phyloP scores from a whole-genome alignment of 2,329 filamentous ascomycete genomes.

The Cladophialophora yegresii region DNA sequence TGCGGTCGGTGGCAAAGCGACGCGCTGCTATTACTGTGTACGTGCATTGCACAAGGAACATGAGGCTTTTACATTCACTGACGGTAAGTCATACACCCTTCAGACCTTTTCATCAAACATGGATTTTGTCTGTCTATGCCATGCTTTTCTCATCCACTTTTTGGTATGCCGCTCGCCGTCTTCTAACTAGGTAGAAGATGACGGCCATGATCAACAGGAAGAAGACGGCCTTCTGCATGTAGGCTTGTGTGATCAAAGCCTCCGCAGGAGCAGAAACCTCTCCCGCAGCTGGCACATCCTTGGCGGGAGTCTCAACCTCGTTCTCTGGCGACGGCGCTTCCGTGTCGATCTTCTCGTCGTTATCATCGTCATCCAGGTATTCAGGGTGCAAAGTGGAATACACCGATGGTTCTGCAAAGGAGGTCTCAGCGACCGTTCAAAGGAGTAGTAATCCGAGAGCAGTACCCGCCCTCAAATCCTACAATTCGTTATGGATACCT shows the following conservation, averaged over 20 bases:
- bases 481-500: conserved; percentile 70
- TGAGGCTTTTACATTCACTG: neutral
- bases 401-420: conserved; percentile 27
- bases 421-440: conserved; percentile 23
- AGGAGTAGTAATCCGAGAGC: conserved; percentile 29
- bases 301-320: conserved; percentile 8
- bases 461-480: conserved; percentile 43
- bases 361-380: conserved; percentile 21
- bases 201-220: conserved; percentile 31
- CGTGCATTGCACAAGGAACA: neutral
- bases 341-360: conserved; percentile 19
- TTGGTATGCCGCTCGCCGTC: conserved; percentile 21
- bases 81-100: neutral
- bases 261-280: conserved; percentile 22
- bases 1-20: neutral
- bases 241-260: conserved; percentile 25
- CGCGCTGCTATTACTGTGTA: neutral
- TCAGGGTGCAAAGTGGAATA: conserved; percentile 34
- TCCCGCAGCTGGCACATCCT: conserved; percentile 21
- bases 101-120: neutral
- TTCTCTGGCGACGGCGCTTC: conserved; percentile 16
- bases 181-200: conserved; percentile 24
- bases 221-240: conserved; percentile 29
- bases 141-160: conserved; percentile 34
- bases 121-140: conserved; percentile 21